Conservation (phyloP, 2,329 filamentous ascomycete genomes). For the Colletotrichum sp. region DNA sequence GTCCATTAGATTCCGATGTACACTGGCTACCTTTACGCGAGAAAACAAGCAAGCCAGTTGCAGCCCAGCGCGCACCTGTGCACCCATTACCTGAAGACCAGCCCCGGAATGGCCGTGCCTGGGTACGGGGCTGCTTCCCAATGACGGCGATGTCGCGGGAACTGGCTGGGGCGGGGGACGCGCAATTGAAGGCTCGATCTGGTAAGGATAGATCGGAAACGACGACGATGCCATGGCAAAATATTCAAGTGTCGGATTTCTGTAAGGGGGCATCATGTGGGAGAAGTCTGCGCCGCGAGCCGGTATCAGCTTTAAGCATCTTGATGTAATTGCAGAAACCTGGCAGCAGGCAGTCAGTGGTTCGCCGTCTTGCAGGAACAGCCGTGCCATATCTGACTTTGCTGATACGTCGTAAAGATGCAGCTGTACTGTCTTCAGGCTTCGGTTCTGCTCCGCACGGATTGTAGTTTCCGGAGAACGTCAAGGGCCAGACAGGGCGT, state of each 20-base stretch:
- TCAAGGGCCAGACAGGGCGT: not conserved
- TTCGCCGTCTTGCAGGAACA: not conserved
- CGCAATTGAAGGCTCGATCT: constrained; percentile 13
- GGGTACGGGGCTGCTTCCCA: not conserved
- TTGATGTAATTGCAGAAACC: constrained; percentile 4
- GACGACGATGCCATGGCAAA: not conserved
- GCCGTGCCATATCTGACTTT: not conserved
- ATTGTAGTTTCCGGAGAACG: not conserved
- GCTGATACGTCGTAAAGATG: not conserved
- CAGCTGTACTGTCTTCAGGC: not conserved
- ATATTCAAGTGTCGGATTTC: not conserved
- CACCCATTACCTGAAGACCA: not conserved
- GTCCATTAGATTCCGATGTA: not conserved
- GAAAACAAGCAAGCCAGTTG: not conserved
- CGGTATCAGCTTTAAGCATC: not conserved
- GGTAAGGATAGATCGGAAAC: constrained; percentile 8
- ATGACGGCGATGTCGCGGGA: constrained; percentile 8
- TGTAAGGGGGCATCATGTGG: not conserved
- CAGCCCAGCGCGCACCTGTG: not conserved
- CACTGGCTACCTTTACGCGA: not conserved
- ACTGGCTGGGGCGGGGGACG: constrained; percentile 7
- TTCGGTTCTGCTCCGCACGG: not conserved
- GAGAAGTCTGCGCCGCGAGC: not conserved
- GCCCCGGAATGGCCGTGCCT: constrained; percentile 5
- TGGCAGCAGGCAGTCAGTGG: not conserved